phyloP scores from a whole-genome alignment of 768 basidiomycete species.

The Tephrocybe sp. region DNA sequence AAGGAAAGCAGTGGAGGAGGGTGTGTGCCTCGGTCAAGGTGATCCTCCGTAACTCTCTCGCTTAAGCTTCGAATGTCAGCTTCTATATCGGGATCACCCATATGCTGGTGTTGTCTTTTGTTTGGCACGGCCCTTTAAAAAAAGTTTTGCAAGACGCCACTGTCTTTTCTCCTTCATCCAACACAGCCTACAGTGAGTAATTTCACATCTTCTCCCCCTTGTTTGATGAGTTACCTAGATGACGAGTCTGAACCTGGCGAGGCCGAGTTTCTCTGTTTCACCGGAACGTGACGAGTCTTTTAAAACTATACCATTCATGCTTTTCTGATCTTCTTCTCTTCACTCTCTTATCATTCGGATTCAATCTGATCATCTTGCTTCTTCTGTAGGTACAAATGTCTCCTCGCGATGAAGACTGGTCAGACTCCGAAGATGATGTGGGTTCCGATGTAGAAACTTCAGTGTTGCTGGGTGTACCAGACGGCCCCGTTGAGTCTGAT shows the following conservation, averaged over 20 bases:
- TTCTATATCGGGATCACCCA: conserved; percentile 13
- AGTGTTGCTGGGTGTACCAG: conserved; percentile 78
- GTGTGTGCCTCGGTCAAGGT: conserved; percentile 20
- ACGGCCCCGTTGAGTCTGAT: conserved; percentile 58
- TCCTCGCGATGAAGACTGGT: conserved; percentile 61
- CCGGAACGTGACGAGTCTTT: conserved; percentile 60
- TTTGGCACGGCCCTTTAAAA: conserved; percentile 21
- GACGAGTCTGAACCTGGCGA: conserved; percentile 76
- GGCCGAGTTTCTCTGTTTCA: conserved; percentile 59
- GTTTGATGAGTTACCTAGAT: conserved; percentile 47
- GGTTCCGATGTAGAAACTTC: conserved; percentile 59
- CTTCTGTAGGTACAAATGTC: conserved; percentile 33
- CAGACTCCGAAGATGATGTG: conserved; percentile 74
- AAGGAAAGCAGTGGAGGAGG: conserved; percentile 14
- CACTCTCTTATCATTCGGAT: conserved; percentile 16
- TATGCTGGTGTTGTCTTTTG: conserved; percentile 21
- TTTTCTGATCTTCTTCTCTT: conserved; percentile 58
- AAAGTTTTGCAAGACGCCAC: conserved; percentile 15
- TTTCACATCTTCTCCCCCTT: conserved; percentile 5
- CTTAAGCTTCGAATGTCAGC: neutral
- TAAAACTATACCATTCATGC: conserved; percentile 88
- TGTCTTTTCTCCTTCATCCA: conserved; percentile 12
- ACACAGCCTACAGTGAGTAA: conserved; percentile 18
- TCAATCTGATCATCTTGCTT: conserved; percentile 17
- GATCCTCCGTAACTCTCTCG: conserved; percentile 23